Evolutionary conservation across 345 rosid genomes (phyloP).

Genomic region (Syzygium jambos): DNA sequence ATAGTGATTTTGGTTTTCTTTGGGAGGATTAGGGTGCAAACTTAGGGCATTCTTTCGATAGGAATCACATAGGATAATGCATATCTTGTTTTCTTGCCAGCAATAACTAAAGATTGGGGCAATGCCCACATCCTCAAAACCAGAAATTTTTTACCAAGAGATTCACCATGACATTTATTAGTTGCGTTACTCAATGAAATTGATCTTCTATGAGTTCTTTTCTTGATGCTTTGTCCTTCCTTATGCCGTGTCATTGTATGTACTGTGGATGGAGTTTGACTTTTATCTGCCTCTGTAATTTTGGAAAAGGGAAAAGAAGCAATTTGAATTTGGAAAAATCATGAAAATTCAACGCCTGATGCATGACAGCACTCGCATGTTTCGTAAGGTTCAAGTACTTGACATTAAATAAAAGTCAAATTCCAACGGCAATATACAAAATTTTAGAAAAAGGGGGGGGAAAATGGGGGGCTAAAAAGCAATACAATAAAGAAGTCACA

Average conservation of each 20-base stretch:
- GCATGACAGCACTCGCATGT: neutral
- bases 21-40: neutral
- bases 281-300: neutral
- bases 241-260: neutral
- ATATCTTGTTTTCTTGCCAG: neutral
- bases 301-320: neutral
- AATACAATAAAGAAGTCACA: neutral
- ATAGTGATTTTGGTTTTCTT: neutral
- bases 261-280: too few relatives aligned
- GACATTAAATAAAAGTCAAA: neutral
- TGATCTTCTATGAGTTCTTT: neutral
- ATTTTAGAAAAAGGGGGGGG: neutral
- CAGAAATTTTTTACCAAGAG: neutral
- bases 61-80: neutral
- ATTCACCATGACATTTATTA: neutral
- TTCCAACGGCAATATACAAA: neutral
- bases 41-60: neutral
- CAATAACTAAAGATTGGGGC: too few relatives aligned
- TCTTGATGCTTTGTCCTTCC: neutral
- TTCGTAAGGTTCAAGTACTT: neutral
- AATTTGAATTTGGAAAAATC: neutral
- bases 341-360: neutral
- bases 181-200: neutral
- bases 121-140: neutral
- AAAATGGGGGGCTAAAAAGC: neutral